Base-by-base conservation (phyloP, 1,139 yeast species). In the Lodderomyces margitis region DNA sequence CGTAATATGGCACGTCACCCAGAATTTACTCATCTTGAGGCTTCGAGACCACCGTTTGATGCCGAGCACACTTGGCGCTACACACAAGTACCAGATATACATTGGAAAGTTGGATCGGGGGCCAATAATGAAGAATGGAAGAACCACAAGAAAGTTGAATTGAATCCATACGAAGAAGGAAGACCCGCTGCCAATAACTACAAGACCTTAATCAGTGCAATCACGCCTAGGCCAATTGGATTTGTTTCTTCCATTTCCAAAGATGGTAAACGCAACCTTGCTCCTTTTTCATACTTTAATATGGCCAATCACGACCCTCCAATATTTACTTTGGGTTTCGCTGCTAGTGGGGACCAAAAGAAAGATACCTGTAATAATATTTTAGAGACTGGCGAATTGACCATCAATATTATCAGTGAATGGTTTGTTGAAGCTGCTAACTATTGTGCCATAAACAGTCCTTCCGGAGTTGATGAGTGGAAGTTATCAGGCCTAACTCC, bases 391-490 rank as follows among this genome's bases (percentile, higher is more conserved):
- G 64, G 61, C 4, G 86, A 81, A 50, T 65, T 73, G 41, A 77
- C 83, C n/a, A 70, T 81, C 51, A 80, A 74, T 54, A 70, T 81
- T 41, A 70, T 81, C 30, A 70, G 80, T 37, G 87, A 81, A 56
- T 80, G 83, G 83, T 77, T 79, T 52, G 61, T 74, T 21, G 87
- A 81, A 46, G 85, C 85, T 14, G 83, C 84, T 11, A 79, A 81
- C 53, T 71, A 58, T 48, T 59, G 77, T n/a, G 61, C 74, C 14
- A 64, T 65, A 20, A 59, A 70, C 48, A 70, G 80, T 2, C 85
- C 85, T 1, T 39, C 54, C 1, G 76, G 62, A 1, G 66, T 74
- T 12, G 75, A 74, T 47, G 87, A 81, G 54, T 80, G 82, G 80
- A 62, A 70, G 43, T 58, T 78, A 34, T 53, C 74, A 11, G 86